phyloP scores from a whole-genome alignment of 768 basidiomycete species.

The Clitopilus hobsonii region DNA sequence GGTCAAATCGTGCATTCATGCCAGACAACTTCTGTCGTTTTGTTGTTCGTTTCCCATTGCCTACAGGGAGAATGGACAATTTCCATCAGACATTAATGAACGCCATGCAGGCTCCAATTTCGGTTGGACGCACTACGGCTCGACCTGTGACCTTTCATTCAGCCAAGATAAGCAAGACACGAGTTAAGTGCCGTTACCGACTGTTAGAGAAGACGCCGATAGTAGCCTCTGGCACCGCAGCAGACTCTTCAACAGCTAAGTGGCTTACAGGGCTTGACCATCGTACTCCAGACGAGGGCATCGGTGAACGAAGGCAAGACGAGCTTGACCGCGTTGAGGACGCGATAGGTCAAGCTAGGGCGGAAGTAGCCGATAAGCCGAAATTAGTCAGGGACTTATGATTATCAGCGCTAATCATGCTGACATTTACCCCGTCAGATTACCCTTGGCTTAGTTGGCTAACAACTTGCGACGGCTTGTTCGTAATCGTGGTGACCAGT shows the following conservation, averaged over 20 bases:
- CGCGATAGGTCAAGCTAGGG: background rate
- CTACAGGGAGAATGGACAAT: background rate
- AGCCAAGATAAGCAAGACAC: background rate
- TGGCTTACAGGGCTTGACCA: slow-evolving; percentile 9
- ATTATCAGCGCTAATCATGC: background rate
- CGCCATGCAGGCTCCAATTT: no score
- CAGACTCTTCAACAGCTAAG: slow-evolving; percentile 10
- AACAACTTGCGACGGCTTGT: background rate
- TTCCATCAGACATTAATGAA: background rate
- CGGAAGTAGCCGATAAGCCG: background rate
- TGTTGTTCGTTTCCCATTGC: slow-evolving; percentile 7
- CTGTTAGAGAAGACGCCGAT: slow-evolving; percentile 13
- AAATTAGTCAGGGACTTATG: background rate
- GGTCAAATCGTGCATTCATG: slow-evolving; percentile 59
- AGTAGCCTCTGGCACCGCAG: slow-evolving; percentile 7
- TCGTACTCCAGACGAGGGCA: background rate
- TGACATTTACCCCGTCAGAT: background rate
- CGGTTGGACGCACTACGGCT: slow-evolving; percentile 5
- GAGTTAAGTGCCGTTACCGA: slow-evolving; percentile 8
- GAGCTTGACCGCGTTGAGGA: background rate
- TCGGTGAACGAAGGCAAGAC: background rate
- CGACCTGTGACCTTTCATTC: slow-evolving; percentile 8
- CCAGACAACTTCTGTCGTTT: slow-evolving; percentile 48
- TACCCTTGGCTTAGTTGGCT: background rate
- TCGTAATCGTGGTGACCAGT: background rate